Conservation (phyloP, 345 rosid genomes). For the Hibiscus syriacus region DNA sequence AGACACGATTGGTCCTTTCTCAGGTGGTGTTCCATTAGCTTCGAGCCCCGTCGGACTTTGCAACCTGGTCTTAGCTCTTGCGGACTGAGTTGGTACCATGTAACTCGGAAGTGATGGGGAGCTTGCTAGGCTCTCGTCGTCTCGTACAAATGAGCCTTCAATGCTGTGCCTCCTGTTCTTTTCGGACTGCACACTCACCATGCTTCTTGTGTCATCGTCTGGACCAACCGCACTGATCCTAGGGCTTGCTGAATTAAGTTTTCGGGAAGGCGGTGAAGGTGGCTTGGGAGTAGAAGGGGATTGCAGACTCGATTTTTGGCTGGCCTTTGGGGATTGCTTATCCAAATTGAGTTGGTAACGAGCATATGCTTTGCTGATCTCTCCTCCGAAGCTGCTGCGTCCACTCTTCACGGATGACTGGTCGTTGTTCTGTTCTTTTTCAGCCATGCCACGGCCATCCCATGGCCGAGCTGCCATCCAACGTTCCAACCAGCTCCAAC, state of each 20-base stretch:
- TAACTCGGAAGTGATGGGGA: slow-evolving; percentile 70
- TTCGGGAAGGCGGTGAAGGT: slow-evolving; percentile 36
- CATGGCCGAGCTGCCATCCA: slow-evolving; percentile 96
- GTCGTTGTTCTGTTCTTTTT: slow-evolving; percentile 55
- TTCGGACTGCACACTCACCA: slow-evolving; percentile 55
- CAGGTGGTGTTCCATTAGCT: slow-evolving; percentile 41
- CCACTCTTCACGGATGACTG: slow-evolving; percentile 41
- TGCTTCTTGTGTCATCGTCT: slow-evolving; percentile 77
- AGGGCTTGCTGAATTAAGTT: slow-evolving; percentile 53
- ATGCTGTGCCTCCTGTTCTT: slow-evolving; percentile 63
- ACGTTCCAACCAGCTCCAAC: slow-evolving; percentile 99
- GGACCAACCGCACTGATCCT: slow-evolving; percentile 28
- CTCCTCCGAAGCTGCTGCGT: slow-evolving; percentile 42
- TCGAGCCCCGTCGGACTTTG: slow-evolving; percentile 45
- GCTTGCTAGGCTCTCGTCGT: slow-evolving; percentile 70
- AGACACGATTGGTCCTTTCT: slow-evolving; percentile 27
- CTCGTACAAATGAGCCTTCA: slow-evolving; percentile 50
- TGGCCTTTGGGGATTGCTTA: slow-evolving; percentile 55
- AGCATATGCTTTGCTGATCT: slow-evolving; percentile 51
- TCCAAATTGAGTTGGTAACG: slow-evolving; percentile 62
- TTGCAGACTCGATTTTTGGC: slow-evolving; percentile 46
- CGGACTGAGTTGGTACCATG: slow-evolving; percentile 93
- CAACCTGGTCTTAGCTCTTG: slow-evolving; percentile 68
- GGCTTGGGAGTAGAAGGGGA: slow-evolving; percentile 63
- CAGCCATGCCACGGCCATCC: slow-evolving; percentile 39